A percentile compares a stretch with the other conserved stretches of the same genome.
These are phyloP conservation scores for Malania oleifera DNA, from an alignment of 164 flowering plant genomes.

Conservation along the genomic window DNA sequence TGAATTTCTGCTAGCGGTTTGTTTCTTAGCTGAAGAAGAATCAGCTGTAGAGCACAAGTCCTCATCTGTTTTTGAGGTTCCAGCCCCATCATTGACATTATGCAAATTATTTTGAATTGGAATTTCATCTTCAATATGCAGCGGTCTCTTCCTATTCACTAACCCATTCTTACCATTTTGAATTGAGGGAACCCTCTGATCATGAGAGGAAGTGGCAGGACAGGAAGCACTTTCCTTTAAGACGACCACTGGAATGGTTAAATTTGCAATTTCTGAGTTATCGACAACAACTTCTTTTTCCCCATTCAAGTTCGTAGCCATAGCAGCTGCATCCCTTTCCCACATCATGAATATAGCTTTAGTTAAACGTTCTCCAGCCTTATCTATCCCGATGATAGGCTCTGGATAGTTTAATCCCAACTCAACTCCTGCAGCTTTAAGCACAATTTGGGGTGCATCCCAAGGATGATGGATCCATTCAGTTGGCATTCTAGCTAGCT, in stretches of 20 bases:
- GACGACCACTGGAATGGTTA: conserved; percentile 22
- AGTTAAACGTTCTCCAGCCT: conserved; percentile 54
- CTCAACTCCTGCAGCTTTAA: conserved; percentile 82
- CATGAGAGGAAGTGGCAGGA: conserved; percentile 52
- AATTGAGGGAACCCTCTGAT: conserved; percentile 77
- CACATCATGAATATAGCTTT: conserved; percentile 58
- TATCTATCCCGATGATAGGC: conserved; percentile 73
- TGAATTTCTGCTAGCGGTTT: conserved; percentile 28
- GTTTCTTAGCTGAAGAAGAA: conserved; percentile 61
- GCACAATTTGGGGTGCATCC: conserved; percentile 72
- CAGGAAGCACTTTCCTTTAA: conserved; percentile 27
- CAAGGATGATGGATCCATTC: conserved; percentile 99
- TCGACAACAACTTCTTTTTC: conserved; percentile 64
- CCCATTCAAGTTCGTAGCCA: conserved; percentile 33
- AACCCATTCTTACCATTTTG: conserved; percentile 29
- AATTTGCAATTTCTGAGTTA: conserved; percentile 31
- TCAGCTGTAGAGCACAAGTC: conserved; percentile 84
- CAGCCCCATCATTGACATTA: conserved; percentile 14
- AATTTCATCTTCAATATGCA: conserved; percentile 29
- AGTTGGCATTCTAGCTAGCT: conserved; percentile 83
- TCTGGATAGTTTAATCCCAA: conserved; percentile 81
- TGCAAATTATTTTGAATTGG: conserved; percentile 11
- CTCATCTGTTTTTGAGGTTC: conserved; percentile 37
- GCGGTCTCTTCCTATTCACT: conserved; percentile 35
- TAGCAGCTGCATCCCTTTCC: conserved; percentile 52